A percentile compares a stretch with the other conserved stretches of the same genome.
Conservation (phyloP, 352 stramenopile genomes). For the Pythium phragmiticola region DNA sequence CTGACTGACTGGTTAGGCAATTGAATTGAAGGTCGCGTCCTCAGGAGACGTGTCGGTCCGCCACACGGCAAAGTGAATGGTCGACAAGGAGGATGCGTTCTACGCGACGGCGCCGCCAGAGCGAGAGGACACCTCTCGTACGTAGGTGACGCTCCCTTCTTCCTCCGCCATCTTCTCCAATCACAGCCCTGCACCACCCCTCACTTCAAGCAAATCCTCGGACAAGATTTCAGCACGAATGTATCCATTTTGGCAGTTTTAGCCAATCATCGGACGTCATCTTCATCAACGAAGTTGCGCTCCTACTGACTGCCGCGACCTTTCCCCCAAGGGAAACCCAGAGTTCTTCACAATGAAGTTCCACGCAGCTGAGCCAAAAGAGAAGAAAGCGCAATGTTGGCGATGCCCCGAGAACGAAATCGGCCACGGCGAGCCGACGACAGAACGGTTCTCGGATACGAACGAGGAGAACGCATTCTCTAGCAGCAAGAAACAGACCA, state of each 20-base stretch:
- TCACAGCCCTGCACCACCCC: neutral
- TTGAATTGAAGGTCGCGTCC: neutral
- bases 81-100: neutral
- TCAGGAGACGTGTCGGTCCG: neutral
- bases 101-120: too few species aligned
- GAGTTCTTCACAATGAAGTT: conserved; percentile 2
- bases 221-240: conserved; percentile 19
- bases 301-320: conserved; percentile 16
- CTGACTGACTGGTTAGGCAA: conserved; percentile 4
- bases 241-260: conserved; percentile 19
- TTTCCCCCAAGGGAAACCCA: conserved; percentile 9
- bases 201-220: conserved; percentile 16
- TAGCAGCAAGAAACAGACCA: neutral
- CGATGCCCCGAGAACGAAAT: neutral
- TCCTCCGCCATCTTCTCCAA: conserved; percentile 3
- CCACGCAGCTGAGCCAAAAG: conserved; percentile 13
- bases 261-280: conserved; percentile 8
- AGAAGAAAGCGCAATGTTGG: neutral
- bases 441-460: neutral
- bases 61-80: neutral
- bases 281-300: neutral
- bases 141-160: neutral
- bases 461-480: conserved; percentile 1
- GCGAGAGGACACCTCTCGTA: neutral
- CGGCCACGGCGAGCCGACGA: neutral